Conservation (phyloP, 345 rosid species). For the Corymbia maculata region DNA sequence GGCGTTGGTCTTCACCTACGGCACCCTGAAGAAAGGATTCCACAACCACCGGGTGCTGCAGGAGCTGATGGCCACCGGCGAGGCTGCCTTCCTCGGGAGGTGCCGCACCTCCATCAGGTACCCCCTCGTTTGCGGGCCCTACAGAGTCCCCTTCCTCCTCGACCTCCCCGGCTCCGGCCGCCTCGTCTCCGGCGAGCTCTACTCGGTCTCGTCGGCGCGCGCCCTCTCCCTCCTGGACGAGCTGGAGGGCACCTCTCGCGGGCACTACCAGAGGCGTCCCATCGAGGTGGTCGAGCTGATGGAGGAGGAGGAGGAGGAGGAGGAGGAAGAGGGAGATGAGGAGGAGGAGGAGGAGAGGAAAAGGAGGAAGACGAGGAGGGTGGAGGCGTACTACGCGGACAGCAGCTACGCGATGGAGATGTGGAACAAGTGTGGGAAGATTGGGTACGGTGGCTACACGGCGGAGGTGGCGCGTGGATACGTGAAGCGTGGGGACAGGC, state of each 20-base stretch:
- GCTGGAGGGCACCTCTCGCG: slow-evolving; percentile 56
- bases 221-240: slow-evolving; percentile 64
- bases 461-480: slow-evolving; percentile 66
- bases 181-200: slow-evolving; percentile 61
- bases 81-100: slow-evolving; percentile 54
- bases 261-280: slow-evolving; percentile 45
- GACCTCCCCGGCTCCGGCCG: slow-evolving; percentile 54
- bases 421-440: slow-evolving; percentile 41
- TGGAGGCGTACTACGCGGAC: slow-evolving; percentile 64
- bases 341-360: not conserved
- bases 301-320: not conserved
- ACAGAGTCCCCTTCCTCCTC: slow-evolving; percentile 78
- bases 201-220: slow-evolving; percentile 38
- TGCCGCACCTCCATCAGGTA: slow-evolving; percentile 28
- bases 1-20: slow-evolving; percentile 58
- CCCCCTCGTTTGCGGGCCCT: slow-evolving; percentile 88
- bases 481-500: slow-evolving; percentile 58
- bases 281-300: slow-evolving; percentile 12
- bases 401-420: slow-evolving; percentile 47
- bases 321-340: slow-evolving; percentile 16
- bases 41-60: slow-evolving; percentile 57
- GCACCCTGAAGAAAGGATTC: slow-evolving; percentile 71
- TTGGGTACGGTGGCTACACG: slow-evolving; percentile 38
- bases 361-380: not conserved
- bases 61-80: slow-evolving; percentile 60